phyloP scores from a whole-genome alignment of 495 filamentous ascomycete genomes.

The Penicillium goetzii region DNA sequence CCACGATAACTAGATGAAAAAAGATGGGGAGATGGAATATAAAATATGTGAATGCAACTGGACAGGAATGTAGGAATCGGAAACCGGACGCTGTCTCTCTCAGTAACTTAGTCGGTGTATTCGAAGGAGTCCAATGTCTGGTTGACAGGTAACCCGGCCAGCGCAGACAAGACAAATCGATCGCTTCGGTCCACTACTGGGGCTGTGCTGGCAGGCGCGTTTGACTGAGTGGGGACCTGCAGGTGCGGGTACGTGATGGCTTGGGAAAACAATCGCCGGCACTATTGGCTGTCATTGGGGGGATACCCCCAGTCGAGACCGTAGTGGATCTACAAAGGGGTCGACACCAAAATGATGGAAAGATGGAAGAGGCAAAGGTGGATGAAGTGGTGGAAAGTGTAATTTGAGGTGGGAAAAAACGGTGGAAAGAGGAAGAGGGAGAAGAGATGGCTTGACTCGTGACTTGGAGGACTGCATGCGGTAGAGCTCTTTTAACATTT shows the following conservation, averaged over 20 bases:
- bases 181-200: slow-evolving; percentile 11
- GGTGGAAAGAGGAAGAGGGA: background rate
- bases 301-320: slow-evolving; percentile 16
- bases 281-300: slow-evolving; percentile 5
- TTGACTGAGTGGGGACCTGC: slow-evolving; percentile 13
- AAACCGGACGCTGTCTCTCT: background rate
- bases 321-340: slow-evolving; percentile 23
- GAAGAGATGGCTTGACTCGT: background rate
- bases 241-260: slow-evolving; percentile 12
- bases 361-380: background rate
- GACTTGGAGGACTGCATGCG: background rate
- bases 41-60: background rate
- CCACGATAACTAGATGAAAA: background rate
- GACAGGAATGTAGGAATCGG: background rate
- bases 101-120: background rate
- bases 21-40: background rate
- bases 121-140: background rate
- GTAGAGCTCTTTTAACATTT: background rate
- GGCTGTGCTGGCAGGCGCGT: slow-evolving; percentile 25
- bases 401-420: background rate
- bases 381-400: background rate
- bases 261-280: slow-evolving; percentile 12
- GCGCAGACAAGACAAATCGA: background rate
- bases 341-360: background rate
- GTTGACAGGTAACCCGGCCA: background rate